Percentiles rank a stretch among this genome's conserved stretches.
Evolutionary conservation across 345 rosid genomes (phyloP).

Genomic region (Mercurialis annua): DNA sequence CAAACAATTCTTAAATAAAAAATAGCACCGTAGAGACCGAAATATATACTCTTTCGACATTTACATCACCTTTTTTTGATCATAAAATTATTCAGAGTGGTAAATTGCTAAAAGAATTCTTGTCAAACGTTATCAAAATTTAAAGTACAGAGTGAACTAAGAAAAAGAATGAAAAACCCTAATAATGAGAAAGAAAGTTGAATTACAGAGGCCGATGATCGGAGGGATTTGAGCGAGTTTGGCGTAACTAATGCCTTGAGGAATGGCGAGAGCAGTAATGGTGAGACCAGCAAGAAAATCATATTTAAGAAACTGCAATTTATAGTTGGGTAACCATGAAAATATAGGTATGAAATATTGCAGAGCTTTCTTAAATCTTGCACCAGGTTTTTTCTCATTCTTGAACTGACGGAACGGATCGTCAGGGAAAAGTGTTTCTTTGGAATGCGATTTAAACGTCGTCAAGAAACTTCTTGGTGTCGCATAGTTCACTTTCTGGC

Average conservation of each 20-base stretch:
- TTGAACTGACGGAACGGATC: slow-evolving; percentile 65
- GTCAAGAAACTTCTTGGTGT: slow-evolving; percentile 44
- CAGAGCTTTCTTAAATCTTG: slow-evolving; percentile 29
- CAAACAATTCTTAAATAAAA: too few species aligned
- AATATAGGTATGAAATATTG: slow-evolving; percentile 72
- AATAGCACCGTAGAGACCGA: too few species aligned
- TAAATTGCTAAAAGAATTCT: too few species aligned
- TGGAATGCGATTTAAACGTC: slow-evolving; percentile 48
- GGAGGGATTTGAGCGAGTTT: slow-evolving; percentile 79
- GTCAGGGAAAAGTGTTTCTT: slow-evolving; percentile 77
- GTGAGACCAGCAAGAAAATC: slow-evolving; percentile 92
- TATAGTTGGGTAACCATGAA: slow-evolving; percentile 73
- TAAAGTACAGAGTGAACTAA: too few species aligned
- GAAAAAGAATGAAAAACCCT: too few species aligned
- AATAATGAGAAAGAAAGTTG: background rate
- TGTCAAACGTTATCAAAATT: too few species aligned
- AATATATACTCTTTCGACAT: too few species aligned
- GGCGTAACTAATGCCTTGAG: slow-evolving; percentile 96
- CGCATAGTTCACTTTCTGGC: slow-evolving; percentile 45
- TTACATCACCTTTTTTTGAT: too few species aligned
- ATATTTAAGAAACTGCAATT: slow-evolving; percentile 37
- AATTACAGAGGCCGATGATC: slow-evolving; percentile 78
- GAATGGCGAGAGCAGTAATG: slow-evolving; percentile 84
- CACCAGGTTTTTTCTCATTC: slow-evolving; percentile 16
- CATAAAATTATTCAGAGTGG: too few species aligned